Evolutionary conservation across 768 basidiomycete genomes (phyloP).

Genomic region (Kwoniella mangroviensis): DNA sequence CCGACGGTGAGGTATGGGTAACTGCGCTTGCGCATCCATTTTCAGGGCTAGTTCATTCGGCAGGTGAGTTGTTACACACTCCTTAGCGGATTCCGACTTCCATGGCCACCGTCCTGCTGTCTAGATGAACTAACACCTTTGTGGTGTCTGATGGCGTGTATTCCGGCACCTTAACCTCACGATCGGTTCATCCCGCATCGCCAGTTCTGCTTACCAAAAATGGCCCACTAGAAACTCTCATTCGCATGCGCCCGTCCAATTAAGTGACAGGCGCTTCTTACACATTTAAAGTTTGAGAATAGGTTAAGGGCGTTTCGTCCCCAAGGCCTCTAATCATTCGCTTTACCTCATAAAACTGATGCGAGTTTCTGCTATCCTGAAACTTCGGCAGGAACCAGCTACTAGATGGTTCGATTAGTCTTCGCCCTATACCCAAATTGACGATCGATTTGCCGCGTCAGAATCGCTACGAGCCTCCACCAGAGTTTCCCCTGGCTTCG

Average conservation of each 20-base stretch:
- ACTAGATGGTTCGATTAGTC: constrained; percentile 93
- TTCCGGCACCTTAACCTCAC: constrained; percentile 69
- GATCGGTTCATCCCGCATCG: constrained; percentile 70
- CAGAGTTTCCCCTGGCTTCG: constrained; percentile 95
- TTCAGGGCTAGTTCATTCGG: constrained; percentile 89
- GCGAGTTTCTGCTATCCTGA: constrained; percentile 72
- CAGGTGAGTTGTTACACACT: constrained; percentile 89
- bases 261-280: constrained; percentile 65
- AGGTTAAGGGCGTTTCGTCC: constrained; percentile 87
- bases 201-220: constrained; percentile 57
- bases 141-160: constrained; percentile 82
- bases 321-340: constrained; percentile 91
- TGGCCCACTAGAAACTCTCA: constrained; percentile 75
- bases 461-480: constrained; percentile 94
- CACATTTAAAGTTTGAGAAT: constrained; percentile 76
- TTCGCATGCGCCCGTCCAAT: constrained; percentile 60
- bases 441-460: constrained; percentile 96
- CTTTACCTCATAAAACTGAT: constrained; percentile 64
- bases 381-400: constrained; percentile 91
- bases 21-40: constrained; percentile 86
- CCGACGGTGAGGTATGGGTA: constrained; percentile 82
- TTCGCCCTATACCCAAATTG: constrained; percentile 95
- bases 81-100: constrained; percentile 84
- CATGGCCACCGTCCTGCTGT: constrained; percentile 88
- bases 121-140: constrained; percentile 85